A percentile compares a stretch with the other conserved stretches of the same genome.
These are phyloP conservation scores for Halophytophthora polymorphica DNA, from an alignment of 352 stramenopile species.

Conservation along the genomic window DNA sequence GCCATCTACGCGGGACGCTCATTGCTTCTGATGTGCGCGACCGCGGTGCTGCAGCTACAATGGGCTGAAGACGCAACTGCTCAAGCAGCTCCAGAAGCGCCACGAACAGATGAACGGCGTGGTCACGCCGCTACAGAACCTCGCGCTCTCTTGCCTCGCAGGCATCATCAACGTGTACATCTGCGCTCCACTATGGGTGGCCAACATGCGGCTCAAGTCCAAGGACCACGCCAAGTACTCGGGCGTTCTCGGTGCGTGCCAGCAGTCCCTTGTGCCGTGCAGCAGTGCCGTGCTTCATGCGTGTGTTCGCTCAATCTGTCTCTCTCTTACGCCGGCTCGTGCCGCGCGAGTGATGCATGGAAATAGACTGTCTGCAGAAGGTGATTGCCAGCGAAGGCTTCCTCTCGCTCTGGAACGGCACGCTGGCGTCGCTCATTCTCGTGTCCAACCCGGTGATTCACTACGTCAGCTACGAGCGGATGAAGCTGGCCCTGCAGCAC, in stretches of 20 bases:
- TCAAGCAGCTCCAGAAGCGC: constrained; percentile 54
- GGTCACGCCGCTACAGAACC: constrained; percentile 56
- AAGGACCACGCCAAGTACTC: constrained; percentile 68
- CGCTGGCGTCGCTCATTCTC: constrained; percentile 87
- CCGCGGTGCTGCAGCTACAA: constrained; percentile 46
- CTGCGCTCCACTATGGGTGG: constrained; percentile 91
- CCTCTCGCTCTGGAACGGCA: constrained; percentile 90
- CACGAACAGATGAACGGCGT: constrained; percentile 29
- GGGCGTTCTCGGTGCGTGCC: constrained; percentile 31
- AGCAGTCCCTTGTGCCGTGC: neutral
- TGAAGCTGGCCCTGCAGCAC: constrained; percentile 76
- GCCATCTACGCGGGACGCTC: too few species aligned
- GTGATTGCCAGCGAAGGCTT: constrained; percentile 74
- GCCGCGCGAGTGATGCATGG: too few species aligned
- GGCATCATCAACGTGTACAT: constrained; percentile 87
- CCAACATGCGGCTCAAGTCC: constrained; percentile 91
- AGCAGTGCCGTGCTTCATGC: constrained; percentile 21
- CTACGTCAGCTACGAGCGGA: constrained; percentile 93
- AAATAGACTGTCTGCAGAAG: constrained; percentile 48
- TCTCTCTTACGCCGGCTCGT: too few species aligned
- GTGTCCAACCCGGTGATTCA: constrained; percentile 96
- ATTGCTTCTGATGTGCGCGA: too few species aligned
- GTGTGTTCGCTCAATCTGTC: too few species aligned
- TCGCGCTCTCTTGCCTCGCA: constrained; percentile 60
- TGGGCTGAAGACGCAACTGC: constrained; percentile 54